Base-by-base conservation (phyloP, 495 filamentous ascomycete genomes). In the Penicillium steckii region DNA sequence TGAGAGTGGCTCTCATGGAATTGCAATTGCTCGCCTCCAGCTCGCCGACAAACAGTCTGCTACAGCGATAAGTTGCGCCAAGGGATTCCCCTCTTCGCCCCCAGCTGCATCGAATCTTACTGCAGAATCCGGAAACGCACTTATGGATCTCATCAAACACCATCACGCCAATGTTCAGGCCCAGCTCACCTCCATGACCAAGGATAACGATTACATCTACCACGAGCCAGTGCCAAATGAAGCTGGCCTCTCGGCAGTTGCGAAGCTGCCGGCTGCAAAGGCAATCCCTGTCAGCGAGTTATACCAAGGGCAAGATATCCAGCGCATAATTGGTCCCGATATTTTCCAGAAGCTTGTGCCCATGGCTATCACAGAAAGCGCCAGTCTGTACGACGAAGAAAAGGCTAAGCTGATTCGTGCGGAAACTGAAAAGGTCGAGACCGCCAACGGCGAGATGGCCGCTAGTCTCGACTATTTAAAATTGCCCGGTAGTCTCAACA, bases 161-260 rank as follows among this genome's bases (percentile, higher is more conserved):
- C 93, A 97, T 56, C 76, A 89, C 9, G 74, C 84, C 0, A 87
- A 84, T 30, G 85, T 96, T 15, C 88, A 96, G 67, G 86, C 94
- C 45, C 88, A 85, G 61, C 74, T 96, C 21, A 70, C 73, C 9
- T 84, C 88, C 48, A 78, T 90, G 53, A 77, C 80, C 50, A 96
- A 97, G 56, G 94, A 98, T 67, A 98, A 98, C 64, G 94, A 98
- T 63, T 96, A 93, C 65, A 97, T 98, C 60, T 98, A 97, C 60
- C 94, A 98, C 67, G 90, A 97, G 54, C 84, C 84, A 0, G 85
- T 98, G 15, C 93, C 94, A 0, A 85, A 82, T 13, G 93, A 96
- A 67, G 88, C 89, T 10, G 82, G 82, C 37, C 76, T 98, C 12
- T 75, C 87, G 7, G 77, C 86, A 13, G 87, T 98, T 45, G 83